Base-by-base conservation (phyloP, 2,329 filamentous ascomycete genomes). In the Cercospora sp. region DNA sequence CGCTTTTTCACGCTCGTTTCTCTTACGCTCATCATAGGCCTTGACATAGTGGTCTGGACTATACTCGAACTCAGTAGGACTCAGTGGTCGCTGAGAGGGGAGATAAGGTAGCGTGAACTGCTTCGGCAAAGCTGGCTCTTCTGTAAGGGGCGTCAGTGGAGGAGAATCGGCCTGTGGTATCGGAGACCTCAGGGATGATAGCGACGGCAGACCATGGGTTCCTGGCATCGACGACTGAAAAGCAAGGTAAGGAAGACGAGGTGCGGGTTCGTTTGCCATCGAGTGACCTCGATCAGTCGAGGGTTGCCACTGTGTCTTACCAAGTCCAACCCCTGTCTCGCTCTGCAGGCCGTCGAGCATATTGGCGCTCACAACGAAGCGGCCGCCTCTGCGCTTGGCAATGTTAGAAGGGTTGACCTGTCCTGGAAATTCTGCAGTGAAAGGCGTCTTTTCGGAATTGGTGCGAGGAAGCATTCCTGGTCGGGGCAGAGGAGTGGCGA, bases 351-450 rank as follows among this genome's bases (percentile, higher is more conserved):
- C 53, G 26, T 58, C 53, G 16, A 58, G 26, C 53, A 58, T 32
- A 18, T 58, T 58, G 26, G 30, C 30, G 53, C 26, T 34, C 13
- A 18, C n/a, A 32, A 26, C 3, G 8, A 18, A 58, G n/a, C 30
- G 26, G 9, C 26, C 53, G 13, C 30, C 53, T 32, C 26, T 30
- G n/a, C 53, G 53, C 30, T 34, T 32, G 34, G 45, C 51, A 28
- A 66, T 21, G 12, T 51, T 24, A 12, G 26, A 32, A 13, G 62
- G 66, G 51, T 68, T 68, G 45, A 68, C 62, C 37, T 68, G 66
- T 16, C 59, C 63, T 16, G 63, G 66, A 32, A 65, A 68, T 9
- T 68, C 57, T n/a, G 24, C 45, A 18, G 60, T 51, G n/a, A 28
- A 28, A 32, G 62, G 55, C 28, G 66, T 61, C 16, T 45, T 21